Base-by-base conservation (phyloP, 1,284 basidiomycete genomes). In the Mycena sp. region DNA sequence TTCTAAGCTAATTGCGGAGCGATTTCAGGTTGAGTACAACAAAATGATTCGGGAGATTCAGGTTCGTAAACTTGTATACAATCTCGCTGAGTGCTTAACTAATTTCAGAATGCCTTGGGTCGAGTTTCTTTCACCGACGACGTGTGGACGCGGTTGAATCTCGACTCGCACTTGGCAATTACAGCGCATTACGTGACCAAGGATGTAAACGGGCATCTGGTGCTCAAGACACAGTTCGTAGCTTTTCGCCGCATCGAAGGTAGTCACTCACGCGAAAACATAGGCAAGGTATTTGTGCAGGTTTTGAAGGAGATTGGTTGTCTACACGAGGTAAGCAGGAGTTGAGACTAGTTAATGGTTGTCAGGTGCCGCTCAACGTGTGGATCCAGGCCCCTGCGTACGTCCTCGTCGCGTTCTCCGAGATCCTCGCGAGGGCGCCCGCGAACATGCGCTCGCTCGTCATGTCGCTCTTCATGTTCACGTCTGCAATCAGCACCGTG, bases 391-490 rank as follows among this genome's bases (percentile, higher is more conserved):
- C n/a, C n/a, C n/a, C n/a, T n/a, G n/a, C n/a, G n/a, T n/a, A n/a
- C n/a, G n/a, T n/a, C n/a, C n/a, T n/a, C n/a, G n/a, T n/a, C n/a
- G n/a, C n/a, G n/a, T n/a, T n/a, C n/a, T n/a, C n/a, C n/a, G n/a
- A n/a, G n/a, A n/a, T n/a, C n/a, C n/a, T n/a, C n/a, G n/a, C n/a
- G n/a, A n/a, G n/a, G n/a, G n/a, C n/a, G n/a, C n/a, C n/a, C n/a
- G n/a, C n/a, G n/a, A n/a, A n/a, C n/a, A n/a, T n/a, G n/a, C n/a
- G n/a, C n/a, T n/a, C n/a, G n/a, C n/a, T n/a, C n/a, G n/a, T n/a
- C n/a, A n/a, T n/a, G n/a, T n/a, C n/a, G n/a, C n/a, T 90, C 19
- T 92, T 86, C 80, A 77, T 94, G 40, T 92, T 94, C 79, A 89
- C 78, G 73, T 84, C 74, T 28, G 91, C 92, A 17, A 60, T 94